Evolutionary conservation across 2,329 filamentous ascomycete genomes (phyloP), one percentile per base, ranked within the genome.

Genomic region (Aureobasidium sp.): DNA sequence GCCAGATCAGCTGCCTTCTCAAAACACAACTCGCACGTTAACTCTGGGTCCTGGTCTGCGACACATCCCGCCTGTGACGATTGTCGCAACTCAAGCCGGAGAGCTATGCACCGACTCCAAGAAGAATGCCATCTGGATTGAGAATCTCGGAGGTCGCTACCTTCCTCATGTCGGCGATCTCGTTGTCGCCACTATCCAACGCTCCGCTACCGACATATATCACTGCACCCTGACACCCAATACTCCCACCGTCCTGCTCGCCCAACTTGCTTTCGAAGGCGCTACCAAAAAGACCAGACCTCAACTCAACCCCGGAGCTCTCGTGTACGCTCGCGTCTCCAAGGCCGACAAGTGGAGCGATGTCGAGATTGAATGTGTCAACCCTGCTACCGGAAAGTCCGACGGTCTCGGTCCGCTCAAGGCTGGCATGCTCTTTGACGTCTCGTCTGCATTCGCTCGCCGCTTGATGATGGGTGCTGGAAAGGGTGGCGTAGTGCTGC

Each of bases 221-320:
- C 86, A 89, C 74, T 91, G 91, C 73, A 81, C 82, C 67, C 81
- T 97, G 59, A 88, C 90, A 31, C 81, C 82, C 9, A 78, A 85
- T 69, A 82, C 81, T 6, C 76, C 81, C 0, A 75, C 77, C 64
- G 91, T 89, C 0, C 79, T 89, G 19, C 85, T 97, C 0, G 91
- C 90, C 0, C 89, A 96, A 67, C 82, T 97, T 22, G 85, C 91
- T n/a, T 99, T 99, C 73, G 93, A 97, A 75, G 86, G 86, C 65
- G 94, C 91, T 19, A 91, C 88, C 48, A 94, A 92, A 75, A 97
- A 97, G 77, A 96, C 90, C 2, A 83, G 92, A 1, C 94, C 94
- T 0, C 82, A 90, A 66, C 82, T 97, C 47, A 78, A 81, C 31
- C 71, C 84, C 15, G 91, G 91, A 40, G 85, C 90, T 58, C 78